These are phyloP conservation scores for Paecilomyces sp. DNA, from an alignment of 2,329 filamentous ascomycete genomes.

Conservation along the genomic window DNA sequence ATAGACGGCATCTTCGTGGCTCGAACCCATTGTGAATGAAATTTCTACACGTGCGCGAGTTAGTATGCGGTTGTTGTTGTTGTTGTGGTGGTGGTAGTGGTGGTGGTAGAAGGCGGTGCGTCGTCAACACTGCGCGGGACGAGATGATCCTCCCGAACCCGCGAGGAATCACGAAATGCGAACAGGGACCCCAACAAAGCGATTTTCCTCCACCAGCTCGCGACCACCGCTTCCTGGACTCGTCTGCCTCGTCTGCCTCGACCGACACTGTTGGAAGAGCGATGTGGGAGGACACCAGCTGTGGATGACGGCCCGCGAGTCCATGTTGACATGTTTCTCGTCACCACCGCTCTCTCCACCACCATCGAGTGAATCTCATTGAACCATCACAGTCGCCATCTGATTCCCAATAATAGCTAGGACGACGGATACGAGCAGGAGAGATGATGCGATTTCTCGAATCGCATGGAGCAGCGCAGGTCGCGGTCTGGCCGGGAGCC, in stretches of 20 bases:
- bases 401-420: not conserved
- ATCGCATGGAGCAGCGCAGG: not conserved
- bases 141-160: not conserved
- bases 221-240: not conserved
- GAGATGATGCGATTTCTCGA: not conserved
- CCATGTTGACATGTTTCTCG: not conserved
- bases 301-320: not conserved
- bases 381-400: not conserved
- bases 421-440: not conserved
- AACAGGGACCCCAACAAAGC: not conserved
- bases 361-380: not conserved
- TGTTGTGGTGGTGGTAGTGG: too few relatives aligned
- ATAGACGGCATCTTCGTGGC: conserved; percentile 96
- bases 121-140: not conserved
- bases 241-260: not conserved
- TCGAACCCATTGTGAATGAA: conserved; percentile 69
- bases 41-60: conserved; percentile 16
- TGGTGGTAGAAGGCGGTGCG: not conserved
- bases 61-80: conserved; percentile 7
- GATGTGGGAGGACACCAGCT: not conserved
- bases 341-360: not conserved
- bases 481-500: not conserved
- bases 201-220: not conserved
- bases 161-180: not conserved
- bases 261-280: not conserved